These are phyloP conservation scores for Malus orientalis DNA, from an alignment of 306 rosid genomes.

Conservation along the genomic window DNA sequence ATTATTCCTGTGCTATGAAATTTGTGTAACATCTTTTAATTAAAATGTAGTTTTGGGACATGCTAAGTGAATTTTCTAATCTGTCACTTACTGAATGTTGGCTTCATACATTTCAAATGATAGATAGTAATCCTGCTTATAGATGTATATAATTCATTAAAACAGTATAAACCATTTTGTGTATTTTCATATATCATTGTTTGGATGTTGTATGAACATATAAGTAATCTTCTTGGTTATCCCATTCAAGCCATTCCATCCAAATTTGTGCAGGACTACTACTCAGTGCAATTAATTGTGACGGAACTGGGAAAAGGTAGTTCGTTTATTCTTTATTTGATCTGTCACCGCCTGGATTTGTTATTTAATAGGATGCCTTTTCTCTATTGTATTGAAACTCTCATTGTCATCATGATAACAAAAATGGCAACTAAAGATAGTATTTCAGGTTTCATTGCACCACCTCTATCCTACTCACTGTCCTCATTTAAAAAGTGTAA, in stretches of 20 bases:
- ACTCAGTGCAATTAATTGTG: slow-evolving; percentile 56
- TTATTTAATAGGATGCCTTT: background rate
- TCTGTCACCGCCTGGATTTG: background rate
- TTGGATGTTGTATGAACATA: background rate
- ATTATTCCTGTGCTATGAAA: background rate
- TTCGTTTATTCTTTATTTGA: background rate
- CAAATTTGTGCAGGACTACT: slow-evolving; percentile 54
- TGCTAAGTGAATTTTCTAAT: background rate
- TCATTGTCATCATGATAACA: background rate
- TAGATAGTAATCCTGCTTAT: background rate
- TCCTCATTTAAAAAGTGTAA: background rate
- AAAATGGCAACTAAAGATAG: background rate
- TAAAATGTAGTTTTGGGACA: background rate
- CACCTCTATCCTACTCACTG: background rate
- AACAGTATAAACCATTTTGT: background rate
- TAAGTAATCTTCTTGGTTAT: background rate
- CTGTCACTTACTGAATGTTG: background rate
- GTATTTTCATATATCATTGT: background rate
- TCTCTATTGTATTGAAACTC: background rate
- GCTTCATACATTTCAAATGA: background rate
- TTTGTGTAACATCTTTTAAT: background rate
- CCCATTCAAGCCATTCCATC: slow-evolving; percentile 11
- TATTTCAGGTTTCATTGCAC: background rate
- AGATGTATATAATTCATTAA: background rate
- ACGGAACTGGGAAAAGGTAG: slow-evolving; percentile 86